These are phyloP conservation scores for Suillus subaureus DNA, from an alignment of 768 basidiomycete genomes.

Conservation along the genomic window DNA sequence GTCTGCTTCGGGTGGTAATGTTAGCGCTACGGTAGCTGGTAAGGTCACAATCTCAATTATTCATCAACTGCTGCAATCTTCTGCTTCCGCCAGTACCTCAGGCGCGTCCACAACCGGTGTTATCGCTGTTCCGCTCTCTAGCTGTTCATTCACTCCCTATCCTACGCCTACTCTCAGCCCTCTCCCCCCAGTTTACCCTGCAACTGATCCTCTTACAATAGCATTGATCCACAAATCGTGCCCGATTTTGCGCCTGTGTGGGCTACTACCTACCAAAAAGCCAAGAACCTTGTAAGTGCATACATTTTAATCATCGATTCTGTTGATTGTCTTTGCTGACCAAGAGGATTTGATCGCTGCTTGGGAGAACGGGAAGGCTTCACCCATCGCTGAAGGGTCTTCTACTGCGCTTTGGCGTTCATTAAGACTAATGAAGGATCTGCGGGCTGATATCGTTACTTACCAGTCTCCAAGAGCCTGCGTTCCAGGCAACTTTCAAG, in stretches of 20 bases:
- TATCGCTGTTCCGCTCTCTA: slow-evolving; percentile 36
- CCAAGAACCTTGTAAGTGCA: slow-evolving; percentile 46
- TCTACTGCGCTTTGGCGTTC: slow-evolving; percentile 56
- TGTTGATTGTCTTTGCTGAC: too few species aligned
- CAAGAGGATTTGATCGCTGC: slow-evolving; percentile 32
- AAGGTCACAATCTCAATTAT: background rate
- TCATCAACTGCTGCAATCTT: background rate
- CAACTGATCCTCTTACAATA: slow-evolving; percentile 53
- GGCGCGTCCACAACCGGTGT: slow-evolving; percentile 21
- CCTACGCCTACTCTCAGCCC: slow-evolving; percentile 55
- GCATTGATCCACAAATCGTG: slow-evolving; percentile 34
- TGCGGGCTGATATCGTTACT: slow-evolving; percentile 1
- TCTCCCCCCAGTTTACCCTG: slow-evolving; percentile 50
- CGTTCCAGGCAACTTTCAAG: slow-evolving; percentile 34
- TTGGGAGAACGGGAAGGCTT: slow-evolving; percentile 58
- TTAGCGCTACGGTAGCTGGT: background rate
- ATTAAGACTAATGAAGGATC: slow-evolving; percentile 19
- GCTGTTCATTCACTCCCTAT: slow-evolving; percentile 53
- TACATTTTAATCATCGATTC: too few species aligned
- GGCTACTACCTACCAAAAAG: slow-evolving; percentile 55
- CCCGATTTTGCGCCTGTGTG: slow-evolving; percentile 48
- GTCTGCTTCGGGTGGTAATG: background rate
- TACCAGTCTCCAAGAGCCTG: slow-evolving; percentile 29
- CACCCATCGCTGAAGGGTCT: slow-evolving; percentile 51
- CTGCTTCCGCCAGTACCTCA: slow-evolving; percentile 6